Evolutionary conservation across 768 basidiomycete genomes (phyloP), one percentile per base, ranked within the genome.

Genomic region (Russula virescens): DNA sequence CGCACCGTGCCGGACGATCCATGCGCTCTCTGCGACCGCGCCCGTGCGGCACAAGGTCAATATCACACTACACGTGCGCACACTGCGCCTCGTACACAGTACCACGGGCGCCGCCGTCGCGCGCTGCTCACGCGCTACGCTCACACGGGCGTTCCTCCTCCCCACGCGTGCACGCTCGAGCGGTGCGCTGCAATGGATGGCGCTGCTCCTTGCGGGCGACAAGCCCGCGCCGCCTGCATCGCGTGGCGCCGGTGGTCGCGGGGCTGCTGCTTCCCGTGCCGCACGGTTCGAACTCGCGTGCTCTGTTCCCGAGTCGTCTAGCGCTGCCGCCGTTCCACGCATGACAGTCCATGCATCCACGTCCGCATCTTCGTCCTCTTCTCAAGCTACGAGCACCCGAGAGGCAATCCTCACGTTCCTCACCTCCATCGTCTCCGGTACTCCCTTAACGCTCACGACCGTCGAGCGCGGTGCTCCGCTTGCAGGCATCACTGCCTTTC

Each of bases 11-110:
- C 85, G 81, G 73, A 82, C 85, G 2, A 74, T 91, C 1, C 83
- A 87, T 45, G 73, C 83, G 19, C 73, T 91, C 46, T 89, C 88
- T 31, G 76, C 80, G n/a, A 83, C 86, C 13, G 83, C 89, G 0
- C 89, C 89, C 13, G 72, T 91, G 55, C 84, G 90, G 55, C 89
- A 88, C 75, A 90, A 89, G 65, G 81, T 87, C 43, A 83, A 91
- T 68, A 79, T 90, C 68, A 80, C 80, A 3, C 73, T 88, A 43
- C 78, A 84, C 68, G 68, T 75, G 23, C 71, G 75, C 21, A 75
- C 81, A 7, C 76, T 91, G 59, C 76, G 75, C 7, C 79, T 91
- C 68, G 74, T 76, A 3, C 77, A 86, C 70, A 76, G 84, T 0
- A 68, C 75, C 0, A 79, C 84, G 0, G 76, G 78, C 52, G 75